Base-by-base conservation (phyloP, 2,329 filamentous ascomycete genomes). In the Cercospora sp. region DNA sequence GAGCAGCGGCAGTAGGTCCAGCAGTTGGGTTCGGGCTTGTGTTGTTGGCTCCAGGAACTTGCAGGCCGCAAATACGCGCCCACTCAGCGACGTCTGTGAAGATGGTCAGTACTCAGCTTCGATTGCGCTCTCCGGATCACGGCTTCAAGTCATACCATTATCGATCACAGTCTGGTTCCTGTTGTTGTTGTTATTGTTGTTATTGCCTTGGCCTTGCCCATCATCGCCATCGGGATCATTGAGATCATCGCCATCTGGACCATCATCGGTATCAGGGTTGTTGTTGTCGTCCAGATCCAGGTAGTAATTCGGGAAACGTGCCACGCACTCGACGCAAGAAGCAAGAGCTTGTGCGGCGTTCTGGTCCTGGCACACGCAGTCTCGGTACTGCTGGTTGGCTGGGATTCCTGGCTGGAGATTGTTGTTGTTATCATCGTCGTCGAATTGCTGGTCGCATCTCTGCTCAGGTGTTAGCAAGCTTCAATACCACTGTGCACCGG, bases 391-490 rank as follows among this genome's bases (percentile, higher is more conserved):
- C 64, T 69, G 67, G 28, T 60, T 61, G 26, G n/a, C 37, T 18
- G 57, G 12, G 3, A 28, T 28, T 24, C 34, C 43, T 18, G 21
- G 34, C 21, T 65, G 63, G 18, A 18, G 18, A 51, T 51, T 51
- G 57, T 63, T 62, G n/a, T 63, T 53, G 51, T 62, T 58, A n/a
- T 43, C 32, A 58, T 67, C 66, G 34, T 69, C 43, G 18, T 66
- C 68, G n/a, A 61, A 66, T 32, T 66, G 59, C 32, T 64, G 60
- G 61, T 66, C 69, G 26, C 69, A 68, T 64, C 49, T 18, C 66
- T 70, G 24, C 32, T 13, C n/a, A 2, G n/a, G 7, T 13, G 26
- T 67, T 63, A 65, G 9, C 16, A 49, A 53, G 55, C 26, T 18
- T 43, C 34, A 10, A 28, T 13, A 40, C 13, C 18, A 61, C 13